phyloP scores from a whole-genome alignment of 768 basidiomycete species.

The Chiua virens region DNA sequence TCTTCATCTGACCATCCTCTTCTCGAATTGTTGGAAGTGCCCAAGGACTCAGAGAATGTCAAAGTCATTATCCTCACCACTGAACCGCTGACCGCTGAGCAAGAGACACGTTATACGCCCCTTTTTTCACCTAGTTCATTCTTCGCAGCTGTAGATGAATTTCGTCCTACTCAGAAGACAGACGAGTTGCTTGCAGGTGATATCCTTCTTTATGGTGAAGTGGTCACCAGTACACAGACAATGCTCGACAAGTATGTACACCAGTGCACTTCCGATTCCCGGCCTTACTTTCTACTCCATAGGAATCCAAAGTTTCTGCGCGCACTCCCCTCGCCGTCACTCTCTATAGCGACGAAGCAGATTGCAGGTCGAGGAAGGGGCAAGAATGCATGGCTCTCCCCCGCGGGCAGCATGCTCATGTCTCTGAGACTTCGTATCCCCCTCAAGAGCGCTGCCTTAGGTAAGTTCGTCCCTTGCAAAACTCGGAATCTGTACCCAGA shows the following conservation, averaged over 20 bases:
- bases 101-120: conserved; percentile 50
- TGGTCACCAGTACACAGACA: conserved; percentile 92
- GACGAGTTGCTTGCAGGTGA: conserved; percentile 67
- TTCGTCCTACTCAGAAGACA: conserved; percentile 20
- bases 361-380: conserved; percentile 88
- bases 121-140: conserved; percentile 68
- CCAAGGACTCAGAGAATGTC: conserved; percentile 37
- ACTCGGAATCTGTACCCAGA: background rate
- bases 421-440: conserved; percentile 27
- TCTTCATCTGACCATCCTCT: conserved; percentile 17
- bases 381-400: conserved; percentile 89
- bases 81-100: conserved; percentile 46
- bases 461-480: background rate
- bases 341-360: conserved; percentile 87
- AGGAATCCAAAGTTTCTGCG: conserved; percentile 79
- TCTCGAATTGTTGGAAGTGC: conserved; percentile 17
- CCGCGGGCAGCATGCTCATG: conserved; percentile 83
- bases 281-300: background rate
- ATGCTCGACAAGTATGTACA: conserved; percentile 82
- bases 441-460: conserved; percentile 9
- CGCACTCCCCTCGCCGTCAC: conserved; percentile 67
- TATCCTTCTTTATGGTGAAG: conserved; percentile 80
- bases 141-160: conserved; percentile 49
- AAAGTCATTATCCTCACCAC: conserved; percentile 57
- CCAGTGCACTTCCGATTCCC: background rate